phyloP scores from a whole-genome alignment of 345 rosid species.

The Ricinus communis region DNA sequence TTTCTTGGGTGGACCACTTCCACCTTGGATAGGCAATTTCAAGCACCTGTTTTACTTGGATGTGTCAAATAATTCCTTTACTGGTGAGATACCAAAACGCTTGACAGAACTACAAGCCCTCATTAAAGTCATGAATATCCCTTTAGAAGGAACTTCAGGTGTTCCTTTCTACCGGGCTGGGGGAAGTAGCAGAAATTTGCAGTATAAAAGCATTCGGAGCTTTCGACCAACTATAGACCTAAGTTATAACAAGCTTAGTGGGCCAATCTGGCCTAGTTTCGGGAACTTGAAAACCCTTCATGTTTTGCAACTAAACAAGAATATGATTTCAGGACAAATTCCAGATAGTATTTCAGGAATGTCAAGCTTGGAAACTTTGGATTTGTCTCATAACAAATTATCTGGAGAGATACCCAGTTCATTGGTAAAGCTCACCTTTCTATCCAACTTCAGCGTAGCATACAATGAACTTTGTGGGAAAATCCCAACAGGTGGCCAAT shows the following conservation, averaged over 20 bases:
- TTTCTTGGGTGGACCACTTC: conserved; percentile 17
- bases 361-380: not conserved
- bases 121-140: not conserved
- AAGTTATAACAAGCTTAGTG: conserved; percentile 23
- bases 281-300: conserved; percentile 31
- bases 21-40: conserved; percentile 20
- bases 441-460: conserved; percentile 24
- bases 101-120: conserved; percentile 22
- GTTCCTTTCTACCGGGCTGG: not conserved
- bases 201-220: conserved; percentile 21
- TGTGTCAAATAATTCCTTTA: conserved; percentile 36
- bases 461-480: conserved; percentile 32
- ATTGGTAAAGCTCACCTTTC: conserved; percentile 22
- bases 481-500: conserved; percentile 21
- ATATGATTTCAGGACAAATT: conserved; percentile 20
- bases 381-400: conserved; percentile 21
- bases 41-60: conserved; percentile 27
- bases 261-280: conserved; percentile 24
- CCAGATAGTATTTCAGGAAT: conserved; percentile 3
- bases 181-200: not conserved
- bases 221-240: conserved; percentile 25
- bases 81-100: conserved; percentile 31
- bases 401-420: conserved; percentile 33
- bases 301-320: conserved; percentile 1
- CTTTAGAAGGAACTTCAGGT: not conserved